Evolutionary conservation across 352 stramenopile species (phyloP), one percentile per base, ranked within the genome.

Genomic region (Globisporangium emineosum): DNA sequence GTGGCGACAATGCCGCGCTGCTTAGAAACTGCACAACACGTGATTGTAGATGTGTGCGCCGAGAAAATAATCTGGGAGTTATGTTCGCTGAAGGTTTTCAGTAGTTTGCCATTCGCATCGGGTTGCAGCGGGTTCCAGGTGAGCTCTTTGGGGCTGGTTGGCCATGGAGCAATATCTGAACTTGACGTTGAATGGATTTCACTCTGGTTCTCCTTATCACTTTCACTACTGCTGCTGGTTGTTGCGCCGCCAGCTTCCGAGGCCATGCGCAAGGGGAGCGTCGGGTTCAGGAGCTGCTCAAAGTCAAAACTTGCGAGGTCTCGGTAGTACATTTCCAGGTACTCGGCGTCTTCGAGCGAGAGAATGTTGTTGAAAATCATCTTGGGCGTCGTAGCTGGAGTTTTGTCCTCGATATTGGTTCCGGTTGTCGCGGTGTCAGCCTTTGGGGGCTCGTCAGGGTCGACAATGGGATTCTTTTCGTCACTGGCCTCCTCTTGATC

Each of bases 261-360:
- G 33, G 27, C 42, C 59, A 72, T 68, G 1, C 33, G 59, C 5
- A 66, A 27, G 3, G 27, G 42, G 5, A 62, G 13, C 4, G 66
- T 56, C 13, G 81, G 81, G 45, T 81, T 76, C 3, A 90, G 71
- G 2, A 90, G 63, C 32, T 60, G 60, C 37, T 79, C 67, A 37
- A 89, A 90, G 56, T 83, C 72, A 30, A 89, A 88, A 23, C 49
- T 55, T 21, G 77, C 63, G 66, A 87, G 78, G n/a, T 70, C 65
- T 52, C 73, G 69, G 32, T 74, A 71, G 51, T 69, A 62, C 23
- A 32, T 57, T 27, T 62, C 51, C 29, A 76, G 47, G 29, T 55
- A 42, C 8, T 65, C 69, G 6, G 66, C 29, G 17, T 67, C 60
- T 1, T 57, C 35, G 1, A 56, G 19, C 1, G 59, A 55, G 5